Conservation (phyloP, 495 filamentous ascomycete species). For the Oidiodendron maius region DNA sequence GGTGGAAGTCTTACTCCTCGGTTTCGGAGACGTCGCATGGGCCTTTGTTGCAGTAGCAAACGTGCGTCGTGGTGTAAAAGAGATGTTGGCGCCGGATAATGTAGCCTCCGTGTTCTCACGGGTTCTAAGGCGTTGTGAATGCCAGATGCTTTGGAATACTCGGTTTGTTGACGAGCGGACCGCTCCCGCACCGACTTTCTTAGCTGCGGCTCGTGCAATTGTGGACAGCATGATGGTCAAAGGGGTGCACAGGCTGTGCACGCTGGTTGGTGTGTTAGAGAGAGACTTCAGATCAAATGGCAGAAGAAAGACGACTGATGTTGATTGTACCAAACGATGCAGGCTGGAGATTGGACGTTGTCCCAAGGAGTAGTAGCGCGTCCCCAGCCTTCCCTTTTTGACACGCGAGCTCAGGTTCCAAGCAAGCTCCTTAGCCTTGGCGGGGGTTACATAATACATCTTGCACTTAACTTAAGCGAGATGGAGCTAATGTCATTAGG, state of each 20-base stretch:
- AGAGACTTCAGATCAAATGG: too few species aligned
- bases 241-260: too few species aligned
- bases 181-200: constrained; percentile 20
- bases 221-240: constrained; percentile 30
- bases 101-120: background rate
- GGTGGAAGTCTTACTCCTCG: background rate
- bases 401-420: constrained; percentile 15
- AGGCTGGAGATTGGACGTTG: too few species aligned
- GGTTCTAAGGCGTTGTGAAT: constrained; percentile 3
- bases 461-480: too few species aligned
- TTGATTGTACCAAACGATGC: too few species aligned
- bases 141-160: constrained; percentile 13
- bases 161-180: constrained; percentile 14
- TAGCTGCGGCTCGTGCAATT: constrained; percentile 28
- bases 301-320: too few species aligned
- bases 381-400: constrained; percentile 14
- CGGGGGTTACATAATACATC: too few species aligned
- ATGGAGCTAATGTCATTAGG: too few species aligned
- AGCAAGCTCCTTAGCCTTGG: background rate
- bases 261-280: too few species aligned
- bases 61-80: constrained; percentile 2
- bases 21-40: constrained; percentile 6
- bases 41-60: constrained; percentile 15
- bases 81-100: background rate
- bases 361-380: constrained; percentile 2